These are phyloP conservation scores for Colletotrichum sojae DNA, from an alignment of 2,329 filamentous ascomycete genomes.

Conservation along the genomic window DNA sequence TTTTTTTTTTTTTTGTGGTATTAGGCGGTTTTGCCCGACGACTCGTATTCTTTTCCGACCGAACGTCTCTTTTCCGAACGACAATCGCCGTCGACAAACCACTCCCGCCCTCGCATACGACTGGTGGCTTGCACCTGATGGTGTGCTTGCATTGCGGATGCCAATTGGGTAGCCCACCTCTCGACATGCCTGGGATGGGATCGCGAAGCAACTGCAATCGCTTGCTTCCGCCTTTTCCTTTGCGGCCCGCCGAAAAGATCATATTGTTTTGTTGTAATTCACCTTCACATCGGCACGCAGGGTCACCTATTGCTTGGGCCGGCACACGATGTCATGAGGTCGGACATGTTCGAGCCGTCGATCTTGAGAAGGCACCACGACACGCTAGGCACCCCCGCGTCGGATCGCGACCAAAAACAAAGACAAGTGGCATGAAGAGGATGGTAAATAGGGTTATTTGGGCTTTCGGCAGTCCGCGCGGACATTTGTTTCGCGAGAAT, in stretches of 20 bases:
- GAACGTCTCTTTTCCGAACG: neutral
- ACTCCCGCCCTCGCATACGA: neutral
- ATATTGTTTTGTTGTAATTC: conserved; percentile 4
- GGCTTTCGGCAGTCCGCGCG: conserved; percentile 43
- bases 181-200: neutral
- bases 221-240: conserved; percentile 9
- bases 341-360: neutral
- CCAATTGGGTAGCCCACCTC: neutral
- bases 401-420: conserved; percentile 16
- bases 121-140: neutral
- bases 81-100: neutral
- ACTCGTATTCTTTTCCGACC: neutral
- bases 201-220: conserved; percentile 6
- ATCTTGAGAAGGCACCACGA: neutral
- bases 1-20: conserved; percentile 19
- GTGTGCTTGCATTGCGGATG: neutral
- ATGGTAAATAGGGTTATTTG: conserved; percentile 46
- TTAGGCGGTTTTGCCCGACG: neutral
- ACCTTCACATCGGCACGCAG: neutral
- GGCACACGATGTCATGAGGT: neutral
- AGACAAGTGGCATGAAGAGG: conserved; percentile 11
- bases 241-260: conserved; percentile 9
- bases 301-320: neutral
- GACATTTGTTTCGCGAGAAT: conserved; percentile 40
- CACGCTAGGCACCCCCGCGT: neutral